A percentile compares a stretch with the other conserved stretches of the same genome.
Conservation (phyloP, 176 grass and related monocot species). For the Triticum dicoccoides region DNA sequence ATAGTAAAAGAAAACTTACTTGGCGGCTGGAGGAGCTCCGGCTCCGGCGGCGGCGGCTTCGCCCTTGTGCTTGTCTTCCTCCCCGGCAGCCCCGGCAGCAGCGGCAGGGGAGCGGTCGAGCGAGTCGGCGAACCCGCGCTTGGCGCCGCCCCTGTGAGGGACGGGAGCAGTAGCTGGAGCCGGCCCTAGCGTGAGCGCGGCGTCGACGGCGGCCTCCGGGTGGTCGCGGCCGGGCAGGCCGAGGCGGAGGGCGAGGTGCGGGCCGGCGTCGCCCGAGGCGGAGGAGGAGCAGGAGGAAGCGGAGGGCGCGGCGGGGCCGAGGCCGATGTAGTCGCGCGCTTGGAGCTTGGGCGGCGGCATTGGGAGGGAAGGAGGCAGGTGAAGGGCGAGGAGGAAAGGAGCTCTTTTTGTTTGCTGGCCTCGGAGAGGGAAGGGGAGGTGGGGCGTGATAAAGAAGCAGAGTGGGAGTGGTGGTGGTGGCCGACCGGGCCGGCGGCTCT, state of each 20-base stretch:
- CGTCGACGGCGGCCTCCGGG: constrained; percentile 26
- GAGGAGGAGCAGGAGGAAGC: constrained; percentile 9
- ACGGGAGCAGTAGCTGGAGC: neutral
- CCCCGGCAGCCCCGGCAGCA: neutral
- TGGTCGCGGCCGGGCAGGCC: constrained; percentile 2
- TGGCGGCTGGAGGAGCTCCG: constrained; percentile 34
- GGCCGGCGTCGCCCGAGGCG: neutral
- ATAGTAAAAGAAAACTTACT: constrained; percentile 17
- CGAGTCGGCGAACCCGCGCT: constrained; percentile 43
- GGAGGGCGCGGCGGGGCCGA: neutral
- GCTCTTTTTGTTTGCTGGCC: neutral
- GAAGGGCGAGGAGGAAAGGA: neutral
- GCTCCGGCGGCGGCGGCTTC: constrained; percentile 7
- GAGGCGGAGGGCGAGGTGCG: constrained; percentile 56
- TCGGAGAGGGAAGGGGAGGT: neutral
- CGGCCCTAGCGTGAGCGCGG: constrained; percentile 40
- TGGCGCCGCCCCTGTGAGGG: constrained; percentile 22
- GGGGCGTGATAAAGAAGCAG: neutral
- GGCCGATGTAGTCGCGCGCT: constrained; percentile 55
- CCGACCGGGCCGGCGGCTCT: constrained; percentile 37
- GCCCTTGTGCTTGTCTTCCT: neutral
- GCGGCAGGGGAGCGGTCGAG: neutral
- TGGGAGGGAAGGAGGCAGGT: neutral
- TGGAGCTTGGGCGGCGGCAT: constrained; percentile 35
- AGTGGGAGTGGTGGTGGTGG: constrained; percentile 14